These are phyloP conservation scores for Fusarium haematococcum DNA, from an alignment of 2,329 filamentous ascomycete species.

Conservation along the genomic window DNA sequence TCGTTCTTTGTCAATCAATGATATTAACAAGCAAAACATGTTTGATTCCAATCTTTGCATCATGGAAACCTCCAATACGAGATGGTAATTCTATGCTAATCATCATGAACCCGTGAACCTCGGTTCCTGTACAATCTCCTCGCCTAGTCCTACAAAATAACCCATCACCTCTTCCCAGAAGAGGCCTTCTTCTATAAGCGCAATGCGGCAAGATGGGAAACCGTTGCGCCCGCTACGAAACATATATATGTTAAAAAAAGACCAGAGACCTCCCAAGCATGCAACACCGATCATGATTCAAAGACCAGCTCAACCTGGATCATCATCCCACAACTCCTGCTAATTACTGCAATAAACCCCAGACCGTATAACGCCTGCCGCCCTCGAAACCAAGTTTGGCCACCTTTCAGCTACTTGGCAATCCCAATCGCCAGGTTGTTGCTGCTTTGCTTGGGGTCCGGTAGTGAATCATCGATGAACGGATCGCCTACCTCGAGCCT, in stretches of 20 bases:
- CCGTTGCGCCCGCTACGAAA: constrained; percentile 7
- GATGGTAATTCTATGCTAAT: constrained; percentile 38
- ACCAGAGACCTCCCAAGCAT: neutral
- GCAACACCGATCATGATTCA: constrained; percentile 21
- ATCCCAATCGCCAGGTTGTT: constrained; percentile 5
- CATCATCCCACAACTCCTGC: constrained; percentile 12
- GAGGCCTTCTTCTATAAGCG: constrained; percentile 15
- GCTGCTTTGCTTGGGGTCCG: constrained; percentile 18
- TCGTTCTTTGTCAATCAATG: constrained; percentile 7
- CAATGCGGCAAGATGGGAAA: constrained; percentile 1
- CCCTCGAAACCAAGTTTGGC: neutral
- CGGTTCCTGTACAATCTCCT: constrained; percentile 31
- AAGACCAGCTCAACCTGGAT: neutral
- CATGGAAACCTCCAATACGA: constrained; percentile 25
- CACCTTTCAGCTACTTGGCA: constrained; percentile 15
- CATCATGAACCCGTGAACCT: constrained; percentile 27
- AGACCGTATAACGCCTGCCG: neutral
- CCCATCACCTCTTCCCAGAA: constrained; percentile 26
- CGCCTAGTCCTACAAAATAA: constrained; percentile 18
- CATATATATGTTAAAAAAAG: constrained; percentile 3
- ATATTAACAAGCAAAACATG: constrained; percentile 16
- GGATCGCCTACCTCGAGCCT: constrained; percentile 64
- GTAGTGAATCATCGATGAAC: constrained; percentile 46
- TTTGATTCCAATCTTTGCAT: neutral
- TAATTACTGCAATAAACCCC: constrained; percentile 13